phyloP scores from a whole-genome alignment of 2,329 filamentous ascomycete species.

The Herpotrichia juniperi region DNA sequence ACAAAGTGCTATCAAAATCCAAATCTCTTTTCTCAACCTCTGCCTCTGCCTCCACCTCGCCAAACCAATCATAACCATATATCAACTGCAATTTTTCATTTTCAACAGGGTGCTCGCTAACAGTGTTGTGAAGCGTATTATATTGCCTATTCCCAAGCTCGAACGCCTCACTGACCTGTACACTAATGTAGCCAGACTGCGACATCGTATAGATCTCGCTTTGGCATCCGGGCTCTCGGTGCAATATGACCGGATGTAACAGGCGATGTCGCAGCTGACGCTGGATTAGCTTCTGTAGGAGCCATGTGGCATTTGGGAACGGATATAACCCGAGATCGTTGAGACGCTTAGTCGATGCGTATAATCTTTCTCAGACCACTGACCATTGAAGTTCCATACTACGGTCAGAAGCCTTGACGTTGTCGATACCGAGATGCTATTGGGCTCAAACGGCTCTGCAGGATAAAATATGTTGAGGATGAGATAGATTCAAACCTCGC shows the following conservation, averaged over 20 bases:
- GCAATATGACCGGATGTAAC: slow-evolving; percentile 8
- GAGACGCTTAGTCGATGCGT: slow-evolving; percentile 15
- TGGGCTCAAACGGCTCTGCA: slow-evolving; percentile 3
- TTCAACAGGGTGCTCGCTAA: slow-evolving; percentile 13
- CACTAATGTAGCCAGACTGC: neutral
- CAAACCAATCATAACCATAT: slow-evolving; percentile 19
- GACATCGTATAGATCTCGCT: slow-evolving; percentile 14
- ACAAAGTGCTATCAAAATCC: slow-evolving; percentile 10
- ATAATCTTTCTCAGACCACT: slow-evolving; percentile 11
- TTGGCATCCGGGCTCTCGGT: slow-evolving; percentile 6
- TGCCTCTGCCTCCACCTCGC: slow-evolving; percentile 16
- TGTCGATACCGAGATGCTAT: slow-evolving; percentile 16
- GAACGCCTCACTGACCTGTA: slow-evolving; percentile 5
- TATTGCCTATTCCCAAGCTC: slow-evolving; percentile 8
- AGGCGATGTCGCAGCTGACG: slow-evolving; percentile 4
- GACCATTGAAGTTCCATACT: neutral
- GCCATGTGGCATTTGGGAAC: slow-evolving; percentile 12
- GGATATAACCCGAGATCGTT: slow-evolving; percentile 11
- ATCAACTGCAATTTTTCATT: slow-evolving; percentile 11
- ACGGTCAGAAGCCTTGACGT: slow-evolving; percentile 9
- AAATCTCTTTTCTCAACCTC: slow-evolving; percentile 11
- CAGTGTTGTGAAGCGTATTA: slow-evolving; percentile 15
- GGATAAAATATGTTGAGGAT: neutral
- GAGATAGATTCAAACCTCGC: slow-evolving; percentile 8
- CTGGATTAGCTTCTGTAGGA: slow-evolving; percentile 15